Conservation (phyloP, 331 rosid species). For the Erythrophleum ivorense region DNA sequence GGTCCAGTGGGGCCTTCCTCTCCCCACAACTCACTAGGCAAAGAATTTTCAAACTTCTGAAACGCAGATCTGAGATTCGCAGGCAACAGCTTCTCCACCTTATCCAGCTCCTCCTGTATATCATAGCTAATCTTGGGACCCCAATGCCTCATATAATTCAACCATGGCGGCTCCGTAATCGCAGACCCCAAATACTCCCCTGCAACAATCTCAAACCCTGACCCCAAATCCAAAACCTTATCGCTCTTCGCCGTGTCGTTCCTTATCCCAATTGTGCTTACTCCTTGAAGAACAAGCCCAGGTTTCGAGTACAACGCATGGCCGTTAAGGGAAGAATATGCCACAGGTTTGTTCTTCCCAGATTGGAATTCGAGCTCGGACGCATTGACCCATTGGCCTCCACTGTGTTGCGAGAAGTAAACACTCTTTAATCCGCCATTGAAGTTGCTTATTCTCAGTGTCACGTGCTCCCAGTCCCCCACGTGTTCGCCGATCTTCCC, state of each 20-base stretch:
- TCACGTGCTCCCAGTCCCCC: constrained; percentile 88
- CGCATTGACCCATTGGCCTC: constrained; percentile 70
- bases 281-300: constrained; percentile 61
- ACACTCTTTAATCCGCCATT: constrained; percentile 54
- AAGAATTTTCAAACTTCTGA: constrained; percentile 20
- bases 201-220: constrained; percentile 46
- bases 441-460: constrained; percentile 72
- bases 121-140: constrained; percentile 68
- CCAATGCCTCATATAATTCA: constrained; percentile 69
- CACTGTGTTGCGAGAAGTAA: constrained; percentile 67
- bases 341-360: constrained; percentile 54
- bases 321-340: constrained; percentile 64
- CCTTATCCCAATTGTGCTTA: constrained; percentile 53
- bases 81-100: constrained; percentile 53
- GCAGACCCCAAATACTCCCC: constrained; percentile 60
- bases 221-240: constrained; percentile 45
- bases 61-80: constrained; percentile 46
- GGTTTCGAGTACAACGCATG: constrained; percentile 70
- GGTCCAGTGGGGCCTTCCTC: constrained; percentile 92
- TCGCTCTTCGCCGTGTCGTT: constrained; percentile 63
- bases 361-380: constrained; percentile 56
- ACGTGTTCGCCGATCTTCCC: constrained; percentile 77
- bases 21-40: constrained; percentile 71
- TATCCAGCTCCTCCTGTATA: constrained; percentile 47
- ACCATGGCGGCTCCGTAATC: constrained; percentile 65